A percentile compares a stretch with the other conserved stretches of the same genome.
Conservation (phyloP, 2,329 filamentous ascomycete genomes). For the Leptographium galeiforme region DNA sequence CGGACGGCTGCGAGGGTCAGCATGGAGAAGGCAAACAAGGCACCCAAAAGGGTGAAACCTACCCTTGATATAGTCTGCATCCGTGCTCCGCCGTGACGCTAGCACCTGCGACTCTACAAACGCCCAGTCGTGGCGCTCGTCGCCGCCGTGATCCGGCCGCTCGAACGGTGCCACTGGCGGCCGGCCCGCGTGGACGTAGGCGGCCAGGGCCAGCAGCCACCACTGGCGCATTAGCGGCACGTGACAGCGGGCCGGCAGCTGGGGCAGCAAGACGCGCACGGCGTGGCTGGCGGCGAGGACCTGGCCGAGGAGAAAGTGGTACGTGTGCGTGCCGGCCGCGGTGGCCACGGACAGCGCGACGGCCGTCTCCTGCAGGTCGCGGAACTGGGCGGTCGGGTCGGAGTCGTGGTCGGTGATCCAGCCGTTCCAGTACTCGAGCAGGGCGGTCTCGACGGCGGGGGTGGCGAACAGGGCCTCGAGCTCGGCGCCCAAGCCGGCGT, state of each 20-base stretch:
- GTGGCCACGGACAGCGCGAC: constrained; percentile 50
- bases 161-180: constrained; percentile 57
- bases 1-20: constrained; percentile 39
- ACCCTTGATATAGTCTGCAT: constrained; percentile 81
- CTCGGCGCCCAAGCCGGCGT: constrained; percentile 50
- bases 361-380: constrained; percentile 51
- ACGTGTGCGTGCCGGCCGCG: constrained; percentile 45
- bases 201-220: constrained; percentile 70
- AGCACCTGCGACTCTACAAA: constrained; percentile 62
- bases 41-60: constrained; percentile 13
- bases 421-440: constrained; percentile 84
- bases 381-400: constrained; percentile 61
- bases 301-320: constrained; percentile 76
- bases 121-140: constrained; percentile 59
- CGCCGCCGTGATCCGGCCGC: constrained; percentile 47
- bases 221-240: constrained; percentile 66
- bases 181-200: constrained; percentile 64
- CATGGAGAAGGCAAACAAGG: neutral
- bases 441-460: constrained; percentile 42
- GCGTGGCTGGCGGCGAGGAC: constrained; percentile 78
- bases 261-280: constrained; percentile 68
- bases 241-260: constrained; percentile 62
- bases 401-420: constrained; percentile 44
- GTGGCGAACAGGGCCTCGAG: constrained; percentile 26
- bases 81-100: constrained; percentile 50